Evolutionary conservation across 768 basidiomycete genomes (phyloP).

Genomic region (Tricholoma furcatifolium): DNA sequence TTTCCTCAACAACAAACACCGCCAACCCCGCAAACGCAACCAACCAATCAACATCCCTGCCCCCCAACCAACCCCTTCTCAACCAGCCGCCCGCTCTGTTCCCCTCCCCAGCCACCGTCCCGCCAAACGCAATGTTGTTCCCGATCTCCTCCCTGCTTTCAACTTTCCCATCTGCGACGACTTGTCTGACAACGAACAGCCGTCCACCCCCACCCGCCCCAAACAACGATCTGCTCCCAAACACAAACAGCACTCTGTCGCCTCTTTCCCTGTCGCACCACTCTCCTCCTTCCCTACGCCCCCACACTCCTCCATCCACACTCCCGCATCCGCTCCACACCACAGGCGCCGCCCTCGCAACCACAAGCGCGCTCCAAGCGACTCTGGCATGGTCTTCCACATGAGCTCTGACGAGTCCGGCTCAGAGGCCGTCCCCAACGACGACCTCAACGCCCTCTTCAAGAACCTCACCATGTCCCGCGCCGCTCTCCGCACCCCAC

Average conservation of each 20-base stretch:
- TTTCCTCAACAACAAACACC: constrained; percentile 15
- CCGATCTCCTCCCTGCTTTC: constrained; percentile 17
- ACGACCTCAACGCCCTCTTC: constrained; percentile 31
- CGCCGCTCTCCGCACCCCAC: constrained; percentile 5
- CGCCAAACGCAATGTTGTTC: constrained; percentile 17
- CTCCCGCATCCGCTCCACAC: constrained; percentile 11
- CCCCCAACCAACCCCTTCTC: constrained; percentile 12
- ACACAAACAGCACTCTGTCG: too few relatives aligned
- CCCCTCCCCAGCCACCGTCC: constrained; percentile 41
- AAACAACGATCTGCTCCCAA: constrained; percentile 13
- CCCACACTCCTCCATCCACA: constrained; percentile 47
- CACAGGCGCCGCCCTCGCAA: constrained; percentile 27
- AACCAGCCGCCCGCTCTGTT: constrained; percentile 46
- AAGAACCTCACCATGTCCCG: constrained; percentile 5
- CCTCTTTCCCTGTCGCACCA: too few relatives aligned
- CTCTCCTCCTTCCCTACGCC: constrained; percentile 43
- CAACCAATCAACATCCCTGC: constrained; percentile 9
- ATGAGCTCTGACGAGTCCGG: constrained; percentile 67
- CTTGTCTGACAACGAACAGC: constrained; percentile 31
- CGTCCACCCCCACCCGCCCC: constrained; percentile 53
- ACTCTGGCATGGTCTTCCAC: constrained; percentile 58
- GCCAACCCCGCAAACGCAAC: constrained; percentile 7
- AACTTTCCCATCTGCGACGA: constrained; percentile 77
- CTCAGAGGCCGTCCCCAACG: constrained; percentile 28
- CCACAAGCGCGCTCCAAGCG: constrained; percentile 66